phyloP scores from a whole-genome alignment of 345 rosid species.

The Pseudoturritis turrita region DNA sequence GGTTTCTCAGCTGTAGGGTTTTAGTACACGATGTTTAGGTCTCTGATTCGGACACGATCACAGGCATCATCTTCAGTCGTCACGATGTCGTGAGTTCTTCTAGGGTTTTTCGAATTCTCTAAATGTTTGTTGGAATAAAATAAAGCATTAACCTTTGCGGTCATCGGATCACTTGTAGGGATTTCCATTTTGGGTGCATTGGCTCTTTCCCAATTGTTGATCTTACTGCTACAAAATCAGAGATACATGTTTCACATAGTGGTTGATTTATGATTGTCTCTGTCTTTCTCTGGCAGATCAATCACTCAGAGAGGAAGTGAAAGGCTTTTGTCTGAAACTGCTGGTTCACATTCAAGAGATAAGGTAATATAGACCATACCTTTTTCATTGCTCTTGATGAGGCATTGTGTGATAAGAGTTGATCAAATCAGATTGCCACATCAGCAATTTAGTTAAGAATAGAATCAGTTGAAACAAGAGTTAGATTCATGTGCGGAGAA shows the following conservation, averaged over 20 bases:
- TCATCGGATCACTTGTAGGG: not conserved
- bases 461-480: not conserved
- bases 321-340: conserved; percentile 21
- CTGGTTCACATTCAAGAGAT: conserved; percentile 19
- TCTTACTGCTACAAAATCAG: not conserved
- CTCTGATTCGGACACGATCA: conserved; percentile 31
- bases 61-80: conserved; percentile 10
- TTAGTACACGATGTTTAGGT: conserved; percentile 19
- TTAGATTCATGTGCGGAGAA: not conserved
- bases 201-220: not conserved
- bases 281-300: conserved; percentile 19
- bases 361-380: not conserved
- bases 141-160: no score
- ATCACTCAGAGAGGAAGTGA: conserved; percentile 19
- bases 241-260: not conserved
- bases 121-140: no score
- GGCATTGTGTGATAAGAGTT: not conserved
- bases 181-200: not conserved
- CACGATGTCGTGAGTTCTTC: conserved; percentile 31
- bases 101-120: not conserved
- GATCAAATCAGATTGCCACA: not conserved
- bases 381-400: not conserved
- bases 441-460: not conserved
- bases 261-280: not conserved
- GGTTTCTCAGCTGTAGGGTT: not conserved